Evolutionary conservation across 148 eudicot species (phyloP), one percentile per base, ranked within the genome.

Genomic region (Camellia japonica): DNA sequence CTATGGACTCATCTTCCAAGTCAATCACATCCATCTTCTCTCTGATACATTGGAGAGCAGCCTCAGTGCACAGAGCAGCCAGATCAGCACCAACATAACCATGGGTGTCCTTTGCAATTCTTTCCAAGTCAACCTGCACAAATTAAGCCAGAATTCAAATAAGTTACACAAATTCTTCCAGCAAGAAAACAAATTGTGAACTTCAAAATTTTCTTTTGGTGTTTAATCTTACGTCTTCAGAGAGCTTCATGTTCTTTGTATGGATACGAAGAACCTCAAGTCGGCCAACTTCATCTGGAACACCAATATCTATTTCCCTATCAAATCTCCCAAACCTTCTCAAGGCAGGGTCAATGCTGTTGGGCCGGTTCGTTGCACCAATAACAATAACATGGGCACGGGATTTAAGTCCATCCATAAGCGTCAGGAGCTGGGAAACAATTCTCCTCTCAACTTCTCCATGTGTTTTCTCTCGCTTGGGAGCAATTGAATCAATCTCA

Each of bases 21-120:
- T 93, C 97, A 80, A 93, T 93, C 68, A 93, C 94, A 77, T 93
- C 97, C 97, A 93, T 93, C 88, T 93, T 93, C 85, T 93, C 97
- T 74, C 97, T 87, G 80, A 93, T 93, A 79, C 97, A 93, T 61
- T 93, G 94, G 60, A 93, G 93, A 51, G 97, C 97, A 80, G 91
- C 90, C 90, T 93, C 97, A 71, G 97, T 93, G 74, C 97, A 93
- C 74, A 93, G 55, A 71, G 97, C 97, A 58, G 97, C 97, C 65
- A 92, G 68, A 62, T 92, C 97, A 63, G 97, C 92, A 76, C 97
- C 97, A 64, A 90, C 97, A 79, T 89, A 92, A 7, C 97, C 97
- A 71, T 92, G 97, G 11, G 97, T 93, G 30, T 91, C 93, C 83
- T 93, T 93, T 62, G 91, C 75, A 67, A 93, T 93, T 78, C 74